Percentiles rank a stretch among this genome's conserved stretches.
Evolutionary conservation across 2,329 filamentous ascomycete species (phyloP).

Genomic region (Ascochyta clinopodiicola): DNA sequence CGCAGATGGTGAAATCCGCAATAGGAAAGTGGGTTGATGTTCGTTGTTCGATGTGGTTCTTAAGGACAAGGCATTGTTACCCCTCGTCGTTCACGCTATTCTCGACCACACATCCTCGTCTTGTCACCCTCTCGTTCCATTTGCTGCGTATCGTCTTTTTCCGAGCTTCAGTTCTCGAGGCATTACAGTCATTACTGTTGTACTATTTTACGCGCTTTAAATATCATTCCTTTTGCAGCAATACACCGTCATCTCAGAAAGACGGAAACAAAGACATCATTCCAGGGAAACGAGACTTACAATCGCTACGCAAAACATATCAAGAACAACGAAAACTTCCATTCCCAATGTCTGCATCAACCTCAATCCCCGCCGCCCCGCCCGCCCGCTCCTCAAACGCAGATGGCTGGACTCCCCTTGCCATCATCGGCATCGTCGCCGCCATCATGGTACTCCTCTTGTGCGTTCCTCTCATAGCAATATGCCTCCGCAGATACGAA

Average conservation of each 20-base stretch:
- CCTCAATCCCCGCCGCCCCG: constrained; percentile 20
- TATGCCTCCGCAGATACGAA: constrained; percentile 28
- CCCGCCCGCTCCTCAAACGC: constrained; percentile 8
- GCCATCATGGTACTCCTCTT: constrained; percentile 27
- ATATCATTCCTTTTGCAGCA: neutral
- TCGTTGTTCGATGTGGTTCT: neutral
- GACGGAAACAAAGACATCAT: neutral
- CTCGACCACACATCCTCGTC: constrained; percentile 2
- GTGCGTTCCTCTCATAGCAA: constrained; percentile 27
- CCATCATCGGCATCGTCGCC: constrained; percentile 34
- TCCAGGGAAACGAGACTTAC: neutral
- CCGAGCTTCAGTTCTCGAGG: neutral
- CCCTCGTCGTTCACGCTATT: constrained; percentile 14
- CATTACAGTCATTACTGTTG: constrained; percentile 12
- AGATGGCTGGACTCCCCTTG: constrained; percentile 27
- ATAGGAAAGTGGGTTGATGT: constrained; percentile 12
- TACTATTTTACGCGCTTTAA: neutral
- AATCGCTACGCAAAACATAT: neutral
- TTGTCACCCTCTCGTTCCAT: neutral
- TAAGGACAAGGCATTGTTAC: constrained; percentile 3
- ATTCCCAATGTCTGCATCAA: neutral
- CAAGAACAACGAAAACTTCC: too few species aligned
- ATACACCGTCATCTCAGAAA: neutral
- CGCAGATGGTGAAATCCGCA: neutral
- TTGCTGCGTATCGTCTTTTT: neutral